Evolutionary conservation across 805 yeast genomes (phyloP).

Genomic region (Cephaloascus albidus): DNA sequence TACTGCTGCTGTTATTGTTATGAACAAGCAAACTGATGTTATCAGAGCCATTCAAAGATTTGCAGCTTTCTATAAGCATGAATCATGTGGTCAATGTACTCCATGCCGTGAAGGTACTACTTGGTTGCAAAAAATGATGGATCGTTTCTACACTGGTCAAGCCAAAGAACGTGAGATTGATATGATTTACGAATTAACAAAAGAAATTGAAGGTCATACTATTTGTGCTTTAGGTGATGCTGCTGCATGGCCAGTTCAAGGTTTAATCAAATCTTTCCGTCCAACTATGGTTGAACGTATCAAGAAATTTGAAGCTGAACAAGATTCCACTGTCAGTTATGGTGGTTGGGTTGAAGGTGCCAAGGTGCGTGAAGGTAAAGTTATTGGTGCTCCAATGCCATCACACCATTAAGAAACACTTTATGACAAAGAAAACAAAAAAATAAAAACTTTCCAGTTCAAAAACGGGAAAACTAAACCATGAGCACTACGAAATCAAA

Average conservation of each 20-base stretch:
- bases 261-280: constrained; percentile 75
- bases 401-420: constrained; percentile 19
- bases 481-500: no score
- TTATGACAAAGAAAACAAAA: no score
- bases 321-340: constrained; percentile 37
- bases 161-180: constrained; percentile 78
- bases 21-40: constrained; percentile 81
- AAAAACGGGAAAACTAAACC: no score
- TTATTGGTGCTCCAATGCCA: constrained; percentile 52
- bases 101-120: constrained; percentile 94
- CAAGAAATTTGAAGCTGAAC: constrained; percentile 42
- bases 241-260: constrained; percentile 91
- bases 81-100: constrained; percentile 91
- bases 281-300: constrained; percentile 77
- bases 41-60: constrained; percentile 82
- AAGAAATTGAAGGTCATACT: constrained; percentile 86
- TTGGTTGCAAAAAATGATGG: constrained; percentile 79
- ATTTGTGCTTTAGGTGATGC: constrained; percentile 92
- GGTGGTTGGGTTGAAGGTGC: constrained; percentile 78
- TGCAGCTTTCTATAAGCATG: constrained; percentile 80
- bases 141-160: constrained; percentile 70
- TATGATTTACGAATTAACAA: constrained; percentile 73
- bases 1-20: constrained; percentile 87
- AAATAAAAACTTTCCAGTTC: no score
- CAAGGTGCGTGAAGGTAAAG: constrained; percentile 51